Evolutionary conservation across 208 protist genomes (phyloP).

Genomic region (Leishmania guyanensis): DNA sequence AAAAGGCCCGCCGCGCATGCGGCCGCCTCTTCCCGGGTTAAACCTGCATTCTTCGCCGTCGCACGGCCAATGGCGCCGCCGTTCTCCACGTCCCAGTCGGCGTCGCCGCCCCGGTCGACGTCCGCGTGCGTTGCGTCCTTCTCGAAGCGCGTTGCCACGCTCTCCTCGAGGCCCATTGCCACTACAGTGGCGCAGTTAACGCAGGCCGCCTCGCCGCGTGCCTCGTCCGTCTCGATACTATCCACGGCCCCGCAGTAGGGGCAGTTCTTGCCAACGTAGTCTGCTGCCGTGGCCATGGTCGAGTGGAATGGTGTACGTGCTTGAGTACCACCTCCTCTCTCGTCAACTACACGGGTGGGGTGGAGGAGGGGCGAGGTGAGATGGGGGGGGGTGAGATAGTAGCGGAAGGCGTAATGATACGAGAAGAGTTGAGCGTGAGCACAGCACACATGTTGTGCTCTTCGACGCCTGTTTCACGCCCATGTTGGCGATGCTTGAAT

Average conservation of each 20-base stretch:
- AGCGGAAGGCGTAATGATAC: no score
- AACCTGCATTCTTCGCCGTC: constrained; percentile 16
- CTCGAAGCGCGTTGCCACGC: constrained; percentile 60
- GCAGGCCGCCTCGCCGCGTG: constrained; percentile 78
- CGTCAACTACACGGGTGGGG: not conserved
- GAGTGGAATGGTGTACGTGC: not conserved
- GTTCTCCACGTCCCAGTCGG: constrained; percentile 13
- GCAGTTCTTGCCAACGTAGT: constrained; percentile 77
- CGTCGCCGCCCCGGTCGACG: constrained; percentile 49
- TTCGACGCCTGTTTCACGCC: not conserved
- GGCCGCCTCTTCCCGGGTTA: constrained; percentile 36
- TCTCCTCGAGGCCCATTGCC: constrained; percentile 84
- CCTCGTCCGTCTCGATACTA: constrained; percentile 75
- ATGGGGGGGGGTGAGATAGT: no score
- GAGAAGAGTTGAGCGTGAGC: not conserved
- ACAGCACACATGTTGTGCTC: not conserved
- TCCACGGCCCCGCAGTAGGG: constrained; percentile 77
- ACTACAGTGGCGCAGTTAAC: constrained; percentile 75
- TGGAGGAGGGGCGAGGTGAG: not conserved
- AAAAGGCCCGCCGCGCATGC: constrained; percentile 41
- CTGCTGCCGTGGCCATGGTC: constrained; percentile 61
- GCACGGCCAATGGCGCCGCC: constrained; percentile 15
- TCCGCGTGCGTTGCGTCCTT: constrained; percentile 75
- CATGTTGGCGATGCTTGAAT: not conserved
- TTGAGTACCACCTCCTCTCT: not conserved